Conservation (phyloP, 371 early-diverging fungal species). For the Coemansia sp. region DNA sequence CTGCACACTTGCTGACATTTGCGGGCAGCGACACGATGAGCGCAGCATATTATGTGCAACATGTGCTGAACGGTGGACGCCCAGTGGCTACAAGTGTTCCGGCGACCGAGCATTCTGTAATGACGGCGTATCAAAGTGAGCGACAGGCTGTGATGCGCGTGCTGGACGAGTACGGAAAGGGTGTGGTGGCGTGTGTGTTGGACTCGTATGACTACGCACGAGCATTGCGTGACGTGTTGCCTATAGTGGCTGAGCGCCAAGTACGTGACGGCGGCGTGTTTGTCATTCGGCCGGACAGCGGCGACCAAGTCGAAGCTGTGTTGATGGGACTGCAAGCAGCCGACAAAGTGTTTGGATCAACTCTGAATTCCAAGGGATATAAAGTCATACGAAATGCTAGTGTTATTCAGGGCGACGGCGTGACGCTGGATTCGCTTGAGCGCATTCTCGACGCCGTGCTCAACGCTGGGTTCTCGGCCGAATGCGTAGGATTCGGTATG, state of each 20-base stretch:
- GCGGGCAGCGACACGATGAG: constrained; percentile 74
- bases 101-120: constrained; percentile 87
- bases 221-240: constrained; percentile 70
- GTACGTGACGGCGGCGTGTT: constrained; percentile 69
- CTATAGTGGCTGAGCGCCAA: constrained; percentile 58
- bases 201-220: constrained; percentile 68
- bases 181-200: constrained; percentile 81
- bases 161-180: constrained; percentile 66
- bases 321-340: constrained; percentile 67
- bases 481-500: constrained; percentile 81
- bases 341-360: constrained; percentile 67
- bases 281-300: constrained; percentile 81
- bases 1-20: constrained; percentile 78
- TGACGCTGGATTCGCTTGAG: constrained; percentile 55
- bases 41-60: constrained; percentile 76
- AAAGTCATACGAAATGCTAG: constrained; percentile 60
- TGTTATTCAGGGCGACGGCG: constrained; percentile 84
- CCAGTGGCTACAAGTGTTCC: constrained; percentile 76
- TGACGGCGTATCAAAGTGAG: constrained; percentile 71
- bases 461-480: constrained; percentile 62
- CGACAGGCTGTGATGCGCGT: constrained; percentile 62
- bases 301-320: constrained; percentile 73
- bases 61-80: constrained; percentile 64
- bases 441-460: constrained; percentile 59
- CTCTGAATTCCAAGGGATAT: constrained; percentile 69